A percentile compares a stretch with the other conserved stretches of the same genome.
These are phyloP conservation scores for Gigaspora rosea DNA, from an alignment of 192 early-diverging fungal species.

Conservation along the genomic window DNA sequence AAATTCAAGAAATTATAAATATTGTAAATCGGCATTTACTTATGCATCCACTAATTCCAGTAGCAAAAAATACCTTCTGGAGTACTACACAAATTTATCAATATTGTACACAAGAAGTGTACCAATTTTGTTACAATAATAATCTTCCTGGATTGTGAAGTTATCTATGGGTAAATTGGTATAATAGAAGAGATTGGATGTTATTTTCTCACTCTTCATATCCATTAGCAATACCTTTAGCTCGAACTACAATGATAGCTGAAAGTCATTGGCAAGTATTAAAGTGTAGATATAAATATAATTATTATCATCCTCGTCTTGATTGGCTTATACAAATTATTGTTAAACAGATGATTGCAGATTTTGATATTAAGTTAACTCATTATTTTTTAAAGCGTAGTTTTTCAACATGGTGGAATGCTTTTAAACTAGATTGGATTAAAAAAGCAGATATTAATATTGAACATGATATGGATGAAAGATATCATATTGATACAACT, in stretches of 20 bases:
- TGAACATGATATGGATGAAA: background rate
- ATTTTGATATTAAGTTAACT: background rate
- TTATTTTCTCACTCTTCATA: background rate
- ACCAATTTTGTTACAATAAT: background rate
- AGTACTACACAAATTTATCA: too few relatives aligned
- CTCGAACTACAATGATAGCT: background rate
- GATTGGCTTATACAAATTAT: background rate
- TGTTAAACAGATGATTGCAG: background rate
- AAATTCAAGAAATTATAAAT: too few relatives aligned
- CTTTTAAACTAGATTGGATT: background rate
- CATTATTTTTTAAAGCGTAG: background rate
- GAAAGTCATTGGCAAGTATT: background rate
- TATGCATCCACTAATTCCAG: too few relatives aligned
- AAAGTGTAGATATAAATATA: background rate
- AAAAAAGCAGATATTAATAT: background rate
- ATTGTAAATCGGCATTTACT: too few relatives aligned
- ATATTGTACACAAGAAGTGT: too few relatives aligned
- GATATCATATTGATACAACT: background rate
- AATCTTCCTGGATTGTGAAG: background rate
- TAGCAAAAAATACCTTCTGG: too few relatives aligned
- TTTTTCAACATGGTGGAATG: background rate
- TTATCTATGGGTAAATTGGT: constrained; percentile 7
- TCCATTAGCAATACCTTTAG: background rate
- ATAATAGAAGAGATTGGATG: constrained; percentile 2
- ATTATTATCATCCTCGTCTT: background rate